Percentiles rank a stretch among this genome's conserved stretches.
Conservation (phyloP, 495 filamentous ascomycete species). For the Aspergillus indologenus region DNA sequence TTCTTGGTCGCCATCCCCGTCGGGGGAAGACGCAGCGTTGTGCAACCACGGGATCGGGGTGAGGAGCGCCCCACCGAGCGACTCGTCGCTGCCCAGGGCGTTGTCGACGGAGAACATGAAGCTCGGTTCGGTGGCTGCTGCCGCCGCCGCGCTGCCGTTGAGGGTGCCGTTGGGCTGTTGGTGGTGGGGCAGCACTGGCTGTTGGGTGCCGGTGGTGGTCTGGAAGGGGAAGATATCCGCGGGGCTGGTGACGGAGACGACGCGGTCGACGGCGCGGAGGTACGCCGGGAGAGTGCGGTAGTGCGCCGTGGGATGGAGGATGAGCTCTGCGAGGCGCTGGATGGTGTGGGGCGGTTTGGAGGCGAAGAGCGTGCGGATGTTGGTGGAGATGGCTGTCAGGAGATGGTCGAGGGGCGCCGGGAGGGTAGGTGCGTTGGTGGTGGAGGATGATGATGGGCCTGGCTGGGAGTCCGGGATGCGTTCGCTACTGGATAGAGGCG, state of each 20-base stretch:
- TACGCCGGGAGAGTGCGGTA: slow-evolving; percentile 80
- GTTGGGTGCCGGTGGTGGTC: slow-evolving; percentile 49
- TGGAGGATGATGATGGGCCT: slow-evolving; percentile 2
- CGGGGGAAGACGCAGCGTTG: slow-evolving; percentile 35
- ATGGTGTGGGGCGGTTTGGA: slow-evolving; percentile 84
- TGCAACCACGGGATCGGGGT: slow-evolving; percentile 91
- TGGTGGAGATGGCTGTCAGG: slow-evolving; percentile 62
- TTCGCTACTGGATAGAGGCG: slow-evolving; percentile 42
- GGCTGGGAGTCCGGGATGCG: slow-evolving; percentile 45
- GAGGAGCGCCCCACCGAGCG: slow-evolving; percentile 82
- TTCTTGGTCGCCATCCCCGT: slow-evolving; percentile 19
- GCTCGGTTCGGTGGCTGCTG: slow-evolving; percentile 17
- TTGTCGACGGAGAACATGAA: slow-evolving; percentile 29
- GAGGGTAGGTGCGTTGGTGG: slow-evolving; percentile 33
- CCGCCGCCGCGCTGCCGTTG: slow-evolving; percentile 23
- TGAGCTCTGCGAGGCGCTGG: slow-evolving; percentile 90
- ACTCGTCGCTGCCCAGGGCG: slow-evolving; percentile 75
- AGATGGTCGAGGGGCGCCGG: slow-evolving; percentile 62
- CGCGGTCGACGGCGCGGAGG: slow-evolving; percentile 85
- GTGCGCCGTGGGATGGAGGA: slow-evolving; percentile 70
- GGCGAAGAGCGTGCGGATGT: slow-evolving; percentile 65
- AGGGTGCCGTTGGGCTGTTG: slow-evolving; percentile 43
- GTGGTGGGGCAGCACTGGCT: slow-evolving; percentile 33
- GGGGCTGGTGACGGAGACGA: slow-evolving; percentile 85
- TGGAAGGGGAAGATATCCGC: slow-evolving; percentile 80